Base-by-base conservation (phyloP, 2,329 filamentous ascomycete species). In the Leptoxyphium fumago region DNA sequence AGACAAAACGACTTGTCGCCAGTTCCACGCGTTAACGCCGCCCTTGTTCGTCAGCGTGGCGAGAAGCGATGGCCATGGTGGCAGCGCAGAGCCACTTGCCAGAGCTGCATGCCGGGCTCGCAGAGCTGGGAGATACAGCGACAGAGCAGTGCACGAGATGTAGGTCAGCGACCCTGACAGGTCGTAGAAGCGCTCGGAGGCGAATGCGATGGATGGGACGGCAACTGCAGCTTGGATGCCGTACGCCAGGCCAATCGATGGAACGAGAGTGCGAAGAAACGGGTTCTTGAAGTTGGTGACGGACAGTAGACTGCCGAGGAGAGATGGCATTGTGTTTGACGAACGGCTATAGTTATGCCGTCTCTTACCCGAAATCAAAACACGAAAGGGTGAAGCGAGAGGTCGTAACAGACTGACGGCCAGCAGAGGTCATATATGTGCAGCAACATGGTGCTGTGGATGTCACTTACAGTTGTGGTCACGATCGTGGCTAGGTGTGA, bases 181-280 rank as follows among this genome's bases (percentile, higher is more conserved):
- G 56, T 84, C 80, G 58, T 80, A 84, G 66, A 80, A 81, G 32
- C 74, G 72, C 55, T 84, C 80, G 6, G 74, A 73, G 53, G 77
- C 70, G 29, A 67, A 64, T 21, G 70, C 49, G 47, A 81, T 75
- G 5, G 77, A 80, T 5, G 80, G 80, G 2, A 79, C 57, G 4
- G 75, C 79, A 6, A 76, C 73, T 36, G 70, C 74, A 8, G 72
- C 67, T 63, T 83, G 80, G 40, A 83, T 66, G 1, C 73, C 74
- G 51, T 78, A 78, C 2, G 78, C 78, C 9, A 79, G 71, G 5
- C 72, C 71, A 10, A 81, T 69, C 30, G 71, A 72, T 2, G 79
- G 80, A 2, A 81, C 65, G 9, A 80, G 62, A 1, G 75, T 80
- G 38, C 76, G 70, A 10, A 82, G 66, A 45, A 83, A 72, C 1